Evolutionary conservation across 345 rosid species (phyloP).

Genomic region (Euphorbia tirucalli): DNA sequence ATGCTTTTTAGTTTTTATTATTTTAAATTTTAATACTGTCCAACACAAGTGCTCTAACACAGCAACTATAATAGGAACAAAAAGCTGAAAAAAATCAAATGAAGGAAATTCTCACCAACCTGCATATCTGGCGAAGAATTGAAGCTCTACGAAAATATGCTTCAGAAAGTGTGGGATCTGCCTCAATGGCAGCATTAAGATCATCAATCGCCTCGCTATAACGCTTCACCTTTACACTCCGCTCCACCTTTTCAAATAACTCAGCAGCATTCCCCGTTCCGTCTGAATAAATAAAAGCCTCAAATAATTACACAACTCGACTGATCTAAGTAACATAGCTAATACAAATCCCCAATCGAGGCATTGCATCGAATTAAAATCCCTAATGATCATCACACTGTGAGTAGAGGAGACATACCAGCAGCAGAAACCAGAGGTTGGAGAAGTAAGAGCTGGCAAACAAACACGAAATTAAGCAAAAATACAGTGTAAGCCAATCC

Average conservation of each 20-base stretch:
- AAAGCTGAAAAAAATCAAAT: neutral
- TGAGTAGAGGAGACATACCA: slow-evolving; percentile 31
- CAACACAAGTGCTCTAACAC: neutral
- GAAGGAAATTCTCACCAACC: slow-evolving; percentile 37
- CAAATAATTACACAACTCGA: neutral
- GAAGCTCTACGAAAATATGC: slow-evolving; percentile 78
- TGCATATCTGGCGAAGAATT: slow-evolving; percentile 85
- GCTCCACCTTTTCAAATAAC: slow-evolving; percentile 73
- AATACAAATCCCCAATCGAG: neutral
- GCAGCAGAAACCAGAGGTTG: slow-evolving; percentile 91
- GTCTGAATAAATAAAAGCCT: slow-evolving; percentile 37
- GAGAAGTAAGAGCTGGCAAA: slow-evolving; percentile 78
- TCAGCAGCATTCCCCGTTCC: slow-evolving; percentile 61
- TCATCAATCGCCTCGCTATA: slow-evolving; percentile 88
- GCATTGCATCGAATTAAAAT: neutral
- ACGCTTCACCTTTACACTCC: slow-evolving; percentile 70
- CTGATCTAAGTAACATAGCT: neutral
- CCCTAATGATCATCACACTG: neutral
- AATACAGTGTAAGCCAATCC: slow-evolving; percentile 57
- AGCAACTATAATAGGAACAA: neutral
- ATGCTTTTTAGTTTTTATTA: neutral
- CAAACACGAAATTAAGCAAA: slow-evolving; percentile 68
- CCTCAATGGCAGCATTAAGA: slow-evolving; percentile 89
- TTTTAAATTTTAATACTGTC: neutral
- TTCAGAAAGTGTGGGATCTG: slow-evolving; percentile 83